These are phyloP conservation scores for Podaxis sp. DNA, from an alignment of 768 basidiomycete genomes.

Conservation along the genomic window DNA sequence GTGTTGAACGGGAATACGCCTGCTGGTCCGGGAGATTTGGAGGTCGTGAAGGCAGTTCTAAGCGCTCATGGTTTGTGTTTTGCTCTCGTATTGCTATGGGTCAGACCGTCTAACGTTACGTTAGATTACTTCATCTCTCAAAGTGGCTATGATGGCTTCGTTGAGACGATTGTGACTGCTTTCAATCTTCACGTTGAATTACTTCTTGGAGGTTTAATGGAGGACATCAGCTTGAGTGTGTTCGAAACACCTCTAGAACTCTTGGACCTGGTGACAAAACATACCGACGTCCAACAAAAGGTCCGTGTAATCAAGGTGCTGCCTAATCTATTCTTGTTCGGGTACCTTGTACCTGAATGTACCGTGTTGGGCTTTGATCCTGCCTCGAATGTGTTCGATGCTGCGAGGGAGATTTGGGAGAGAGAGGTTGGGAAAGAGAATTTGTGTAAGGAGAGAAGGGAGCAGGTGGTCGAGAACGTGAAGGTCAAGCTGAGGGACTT, in stretches of 20 bases:
- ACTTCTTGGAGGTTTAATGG: neutral
- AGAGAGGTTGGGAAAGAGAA: constrained; percentile 25
- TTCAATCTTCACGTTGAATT: constrained; percentile 12
- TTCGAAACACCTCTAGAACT: constrained; percentile 5
- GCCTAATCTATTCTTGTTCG: constrained; percentile 48
- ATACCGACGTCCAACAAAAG: constrained; percentile 10
- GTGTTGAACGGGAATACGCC: constrained; percentile 26
- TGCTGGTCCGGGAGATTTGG: constrained; percentile 24
- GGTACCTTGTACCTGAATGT: constrained; percentile 44
- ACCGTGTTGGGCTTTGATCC: constrained; percentile 21
- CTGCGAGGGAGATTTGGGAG: constrained; percentile 36
- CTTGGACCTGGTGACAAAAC: constrained; percentile 10
- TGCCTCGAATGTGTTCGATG: constrained; percentile 21
- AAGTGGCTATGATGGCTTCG: constrained; percentile 2
- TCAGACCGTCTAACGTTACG: neutral
- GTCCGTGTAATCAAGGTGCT: constrained; percentile 28
- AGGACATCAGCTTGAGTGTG: neutral
- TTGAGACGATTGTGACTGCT: constrained; percentile 13
- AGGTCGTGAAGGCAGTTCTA: constrained; percentile 39
- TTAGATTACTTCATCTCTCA: constrained; percentile 17
- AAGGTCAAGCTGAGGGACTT: constrained; percentile 42
- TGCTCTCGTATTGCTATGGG: neutral
- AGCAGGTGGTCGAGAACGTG: constrained; percentile 31
- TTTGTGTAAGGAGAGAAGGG: constrained; percentile 2
- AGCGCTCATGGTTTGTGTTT: constrained; percentile 38